Base-by-base conservation (phyloP, 768 basidiomycete species). In the Amanita exitialis region DNA sequence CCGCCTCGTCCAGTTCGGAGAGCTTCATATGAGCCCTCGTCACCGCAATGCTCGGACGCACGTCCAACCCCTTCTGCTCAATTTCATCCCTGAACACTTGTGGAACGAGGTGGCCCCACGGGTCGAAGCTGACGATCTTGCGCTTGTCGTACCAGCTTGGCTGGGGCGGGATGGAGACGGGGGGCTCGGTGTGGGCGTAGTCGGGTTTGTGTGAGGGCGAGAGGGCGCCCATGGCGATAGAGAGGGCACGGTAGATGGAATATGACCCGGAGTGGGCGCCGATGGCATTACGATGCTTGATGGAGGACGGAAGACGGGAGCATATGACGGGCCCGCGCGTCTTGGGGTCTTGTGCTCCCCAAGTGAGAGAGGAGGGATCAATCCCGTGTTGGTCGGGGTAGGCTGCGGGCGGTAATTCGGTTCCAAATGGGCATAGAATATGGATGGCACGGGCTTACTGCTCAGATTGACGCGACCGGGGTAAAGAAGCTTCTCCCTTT, bases 361-460 rank as follows among this genome's bases (percentile, higher is more conserved):
- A 97, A 21, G 71, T 67, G 16, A 98, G 73, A 0, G 82, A 79
- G 61, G 79, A 76, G 0, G 95, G 94, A 35, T 76, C 70, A 61
- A 94, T 90, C 6, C 90, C 90, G 61, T 89, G 82, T 61, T 96
- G 92, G 60, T 87, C 88, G n/a, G 94, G 92, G 64, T 96, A 95
- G 1, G 91, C 74, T 75, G 52, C 32, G 37, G 61, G 10, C 4
- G 10, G 30, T n/a, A n/a, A n/a, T 8, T 34, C 35, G 61, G 8
- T 6, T 9, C 32, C 13, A 55, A 44, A 27, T 42, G 25, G 54
- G 35, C 35, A 41, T 27, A 51, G 46, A 43, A 32, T 52, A 37
- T n/a, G 30, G 37, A 37, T 43, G 57, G 41, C 38, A 49, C 48
- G 27, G 44, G 21, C 85, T 64, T 59, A 90, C 90, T 94, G 3